phyloP scores from a whole-genome alignment of 495 filamentous ascomycete species.

The Aspergillus panamensis region DNA sequence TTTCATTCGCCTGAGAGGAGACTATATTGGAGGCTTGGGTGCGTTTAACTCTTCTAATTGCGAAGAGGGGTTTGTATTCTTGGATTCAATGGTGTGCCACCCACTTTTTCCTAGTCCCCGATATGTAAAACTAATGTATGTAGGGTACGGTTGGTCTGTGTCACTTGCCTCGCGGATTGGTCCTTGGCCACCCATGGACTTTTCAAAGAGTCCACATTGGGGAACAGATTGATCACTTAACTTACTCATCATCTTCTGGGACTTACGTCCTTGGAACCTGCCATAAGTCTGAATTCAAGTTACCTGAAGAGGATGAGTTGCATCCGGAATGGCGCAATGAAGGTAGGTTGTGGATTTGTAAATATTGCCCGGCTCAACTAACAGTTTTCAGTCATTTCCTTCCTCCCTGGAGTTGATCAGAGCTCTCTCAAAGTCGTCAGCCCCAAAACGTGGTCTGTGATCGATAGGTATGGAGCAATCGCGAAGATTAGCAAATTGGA shows the following conservation, averaged over 20 bases:
- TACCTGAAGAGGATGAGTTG: conserved; percentile 79
- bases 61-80: conserved; percentile 75
- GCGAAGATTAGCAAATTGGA: background rate
- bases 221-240: conserved; percentile 66
- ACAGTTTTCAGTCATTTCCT: conserved; percentile 41
- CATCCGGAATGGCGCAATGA: conserved; percentile 77
- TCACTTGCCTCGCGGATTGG: conserved; percentile 59
- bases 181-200: conserved; percentile 68
- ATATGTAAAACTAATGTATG: conserved; percentile 16
- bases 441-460: conserved; percentile 68
- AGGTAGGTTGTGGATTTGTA: conserved; percentile 32
- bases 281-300: conserved; percentile 61
- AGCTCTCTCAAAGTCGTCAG: conserved; percentile 70
- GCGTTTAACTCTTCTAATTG: conserved; percentile 67
- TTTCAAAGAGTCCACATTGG: conserved; percentile 64
- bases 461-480: conserved; percentile 58
- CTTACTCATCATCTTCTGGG: conserved; percentile 69
- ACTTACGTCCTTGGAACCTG: conserved; percentile 76
- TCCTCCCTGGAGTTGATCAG: conserved; percentile 65
- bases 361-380: conserved; percentile 12
- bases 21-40: conserved; percentile 61
- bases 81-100: conserved; percentile 54
- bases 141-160: conserved; percentile 62
- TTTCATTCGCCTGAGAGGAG: conserved; percentile 65
- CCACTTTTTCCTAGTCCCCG: background rate